Evolutionary conservation across 305 asterid species (phyloP), one percentile per base, ranked within the genome.

Genomic region (Solanum hybrid): DNA sequence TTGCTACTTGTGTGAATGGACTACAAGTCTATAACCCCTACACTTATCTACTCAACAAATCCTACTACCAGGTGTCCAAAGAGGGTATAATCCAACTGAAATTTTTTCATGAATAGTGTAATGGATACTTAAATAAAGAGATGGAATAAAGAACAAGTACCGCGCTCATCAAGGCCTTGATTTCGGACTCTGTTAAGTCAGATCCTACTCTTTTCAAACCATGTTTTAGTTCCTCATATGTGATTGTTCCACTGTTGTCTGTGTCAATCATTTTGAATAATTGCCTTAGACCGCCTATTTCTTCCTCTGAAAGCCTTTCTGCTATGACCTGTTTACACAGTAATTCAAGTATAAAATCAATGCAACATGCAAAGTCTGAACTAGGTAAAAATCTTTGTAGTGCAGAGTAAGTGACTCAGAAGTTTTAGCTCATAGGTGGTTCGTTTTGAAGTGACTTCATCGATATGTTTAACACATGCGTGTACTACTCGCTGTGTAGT

Each of bases 121-220:
- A 31, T 31, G 33, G 33, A 31, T 3, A 20, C 37, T 11, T 51
- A 22, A 5, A 28, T 46, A 51, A 46, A 18, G 40, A 84, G 75
- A 85, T 11, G 5, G 42, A 85, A 85, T 3, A 51, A 31, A 57
- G 33, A 85, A 85, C 74, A 31, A 89, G 69, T 39, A 90, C 91
- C 80, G 90, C 90, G 28, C 85, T 33, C 91, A 90, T 90, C 42
- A 90, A 89, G 73, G 89, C 91, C 46, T 81, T 81, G 89, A 90
- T 90, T 34, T 87, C 91, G 2, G 91, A 31, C 88, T 90, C 91
- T 33, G 35, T 88, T 4, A 90, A 89, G 37, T 90, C 91, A 11
- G 91, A 87, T 26, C 91, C 91, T 13, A 90, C 90, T 87, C 90
- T 88, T 81, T 88, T 90, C 88, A 90, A 69, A 31, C 90, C 91